phyloP scores from a whole-genome alignment of 2,329 filamentous ascomycete genomes.

The Apiospora kogelbergensis region DNA sequence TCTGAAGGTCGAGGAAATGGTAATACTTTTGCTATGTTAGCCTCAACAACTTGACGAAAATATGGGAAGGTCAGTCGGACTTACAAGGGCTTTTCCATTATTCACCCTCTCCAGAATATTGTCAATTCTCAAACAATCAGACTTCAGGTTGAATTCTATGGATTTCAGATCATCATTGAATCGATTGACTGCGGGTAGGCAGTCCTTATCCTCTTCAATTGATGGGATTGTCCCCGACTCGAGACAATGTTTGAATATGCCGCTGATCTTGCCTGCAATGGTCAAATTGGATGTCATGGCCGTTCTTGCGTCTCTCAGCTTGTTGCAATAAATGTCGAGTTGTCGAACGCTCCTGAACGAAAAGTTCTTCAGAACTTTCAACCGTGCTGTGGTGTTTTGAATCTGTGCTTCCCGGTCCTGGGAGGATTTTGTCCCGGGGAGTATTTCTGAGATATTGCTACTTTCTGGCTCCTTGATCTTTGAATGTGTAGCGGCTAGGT shows the following conservation, averaged over 20 bases:
- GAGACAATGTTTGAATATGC: not conserved
- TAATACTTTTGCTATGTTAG: not conserved
- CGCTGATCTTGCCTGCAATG: not conserved
- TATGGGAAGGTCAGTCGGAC: not conserved
- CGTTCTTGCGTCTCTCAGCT: not conserved
- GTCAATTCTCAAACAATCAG: not conserved
- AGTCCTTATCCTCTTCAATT: not conserved
- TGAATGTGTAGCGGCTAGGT: too few relatives aligned
- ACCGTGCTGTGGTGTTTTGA: not conserved
- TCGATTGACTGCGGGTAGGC: not conserved
- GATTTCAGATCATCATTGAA: not conserved
- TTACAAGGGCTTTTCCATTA: not conserved
- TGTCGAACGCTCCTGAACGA: not conserved
- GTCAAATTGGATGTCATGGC: not conserved
- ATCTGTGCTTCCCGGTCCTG: not conserved
- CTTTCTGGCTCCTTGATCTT: not conserved
- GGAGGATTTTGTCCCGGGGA: not conserved
- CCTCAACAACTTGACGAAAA: not conserved
- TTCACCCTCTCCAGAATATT: not conserved
- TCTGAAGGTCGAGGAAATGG: conserved; percentile 28
- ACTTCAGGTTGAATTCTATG: not conserved
- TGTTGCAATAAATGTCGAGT: not conserved
- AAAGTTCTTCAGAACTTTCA: not conserved
- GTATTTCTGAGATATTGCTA: not conserved
- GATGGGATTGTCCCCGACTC: not conserved